Evolutionary conservation across 257 asterid genomes (phyloP).

Genomic region (Scutellaria barbata): DNA sequence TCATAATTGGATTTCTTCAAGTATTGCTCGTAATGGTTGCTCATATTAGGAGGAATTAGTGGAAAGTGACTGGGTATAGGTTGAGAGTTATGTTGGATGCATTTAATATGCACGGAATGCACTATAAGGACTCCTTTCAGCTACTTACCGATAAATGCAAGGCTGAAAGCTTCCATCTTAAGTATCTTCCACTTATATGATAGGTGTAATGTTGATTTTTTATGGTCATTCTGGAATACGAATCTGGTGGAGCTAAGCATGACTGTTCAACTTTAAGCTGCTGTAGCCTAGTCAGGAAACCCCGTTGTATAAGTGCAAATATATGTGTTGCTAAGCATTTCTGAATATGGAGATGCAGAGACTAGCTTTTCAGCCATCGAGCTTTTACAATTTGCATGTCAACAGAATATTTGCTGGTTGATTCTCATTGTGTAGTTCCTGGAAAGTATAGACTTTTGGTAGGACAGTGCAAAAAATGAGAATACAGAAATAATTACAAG

Average conservation of each 20-base stretch:
- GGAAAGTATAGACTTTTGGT: not conserved
- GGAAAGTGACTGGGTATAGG: constrained; percentile 6
- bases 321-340: not conserved
- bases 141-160: not conserved
- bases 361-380: not conserved
- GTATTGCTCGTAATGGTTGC: not conserved
- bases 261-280: not conserved
- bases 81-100: constrained; percentile 14
- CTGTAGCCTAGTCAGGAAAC: not conserved
- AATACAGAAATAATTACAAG: not conserved
- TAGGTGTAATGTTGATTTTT: not conserved
- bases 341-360: constrained; percentile 12
- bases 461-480: not conserved
- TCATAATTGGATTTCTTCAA: not conserved
- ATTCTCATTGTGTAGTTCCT: not conserved
- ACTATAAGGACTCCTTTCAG: not conserved
- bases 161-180: not conserved
- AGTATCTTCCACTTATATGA: not conserved
- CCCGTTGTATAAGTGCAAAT: not conserved
- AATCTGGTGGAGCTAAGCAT: not conserved
- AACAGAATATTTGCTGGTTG: not conserved
- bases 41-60: not conserved
- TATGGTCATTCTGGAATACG: not conserved
- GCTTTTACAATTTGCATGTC: not conserved
- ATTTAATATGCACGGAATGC: not conserved